Evolutionary conservation across 768 basidiomycete species (phyloP).

Genomic region (Candolleomyces efflorescens): DNA sequence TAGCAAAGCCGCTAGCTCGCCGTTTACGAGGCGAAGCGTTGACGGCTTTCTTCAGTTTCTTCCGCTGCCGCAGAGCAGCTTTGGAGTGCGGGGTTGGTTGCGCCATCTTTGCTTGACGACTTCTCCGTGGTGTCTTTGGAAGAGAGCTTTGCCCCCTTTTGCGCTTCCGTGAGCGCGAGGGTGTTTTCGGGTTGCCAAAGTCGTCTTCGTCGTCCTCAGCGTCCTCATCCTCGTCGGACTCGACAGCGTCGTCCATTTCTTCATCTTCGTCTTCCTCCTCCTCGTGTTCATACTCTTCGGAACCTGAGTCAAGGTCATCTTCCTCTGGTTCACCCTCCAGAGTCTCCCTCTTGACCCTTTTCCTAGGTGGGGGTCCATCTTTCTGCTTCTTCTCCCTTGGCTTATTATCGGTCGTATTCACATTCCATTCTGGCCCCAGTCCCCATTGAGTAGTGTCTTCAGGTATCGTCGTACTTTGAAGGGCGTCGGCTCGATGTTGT

Average conservation of each 20-base stretch:
- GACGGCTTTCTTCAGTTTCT: slow-evolving; percentile 12
- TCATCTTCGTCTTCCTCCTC: slow-evolving; percentile 21
- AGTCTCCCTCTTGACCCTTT: slow-evolving; percentile 8
- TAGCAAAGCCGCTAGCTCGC: slow-evolving; percentile 13
- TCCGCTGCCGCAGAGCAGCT: slow-evolving; percentile 51
- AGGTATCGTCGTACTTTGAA: slow-evolving; percentile 24
- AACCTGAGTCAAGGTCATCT: slow-evolving; percentile 21
- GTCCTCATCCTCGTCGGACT: slow-evolving; percentile 25
- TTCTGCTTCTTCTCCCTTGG: slow-evolving; percentile 4
- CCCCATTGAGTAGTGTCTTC: slow-evolving; percentile 29
- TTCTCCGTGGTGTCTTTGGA: slow-evolving; percentile 20
- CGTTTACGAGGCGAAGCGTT: slow-evolving; percentile 24
- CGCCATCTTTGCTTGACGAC: slow-evolving; percentile 33
- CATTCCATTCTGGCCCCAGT: slow-evolving; percentile 45
- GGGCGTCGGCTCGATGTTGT: slow-evolving; percentile 36
- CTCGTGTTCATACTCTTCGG: slow-evolving; percentile 20
- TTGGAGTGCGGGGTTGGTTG: slow-evolving; percentile 78
- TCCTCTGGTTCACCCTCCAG: slow-evolving; percentile 7
- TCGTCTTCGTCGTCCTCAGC: slow-evolving; percentile 25
- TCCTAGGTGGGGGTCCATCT: slow-evolving; percentile 4
- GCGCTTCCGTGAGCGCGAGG: slow-evolving; percentile 44
- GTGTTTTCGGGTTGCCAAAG: no score
- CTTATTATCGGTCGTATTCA: slow-evolving; percentile 21
- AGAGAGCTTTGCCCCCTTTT: slow-evolving; percentile 26
- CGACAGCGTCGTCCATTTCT: slow-evolving; percentile 14